A percentile compares a stretch with the other conserved stretches of the same genome.
phyloP scores from a whole-genome alignment of 768 basidiomycete species.

The Leucocoprinus leucothites region DNA sequence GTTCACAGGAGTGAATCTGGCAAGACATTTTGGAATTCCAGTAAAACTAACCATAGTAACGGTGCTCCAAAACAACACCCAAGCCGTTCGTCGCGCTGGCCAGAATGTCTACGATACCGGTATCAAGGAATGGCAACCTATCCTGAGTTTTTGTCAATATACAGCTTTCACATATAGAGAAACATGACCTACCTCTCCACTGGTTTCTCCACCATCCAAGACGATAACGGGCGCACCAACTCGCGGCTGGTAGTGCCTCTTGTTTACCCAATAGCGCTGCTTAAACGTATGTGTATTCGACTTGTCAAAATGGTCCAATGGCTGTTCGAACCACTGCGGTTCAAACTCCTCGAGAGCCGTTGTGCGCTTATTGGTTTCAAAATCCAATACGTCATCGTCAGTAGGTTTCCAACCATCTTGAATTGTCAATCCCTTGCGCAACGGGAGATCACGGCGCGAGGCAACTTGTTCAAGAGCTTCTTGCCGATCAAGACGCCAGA shows the following conservation, averaged over 20 bases:
- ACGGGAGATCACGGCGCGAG: constrained; percentile 16
- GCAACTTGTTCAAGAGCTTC: constrained; percentile 19
- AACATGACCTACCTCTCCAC: constrained; percentile 55
- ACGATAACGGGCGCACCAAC: constrained; percentile 82
- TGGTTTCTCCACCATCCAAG: constrained; percentile 92
- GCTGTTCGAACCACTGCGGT: constrained; percentile 76
- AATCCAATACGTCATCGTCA: not conserved
- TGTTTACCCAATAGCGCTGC: constrained; percentile 93
- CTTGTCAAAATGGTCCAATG: constrained; percentile 75
- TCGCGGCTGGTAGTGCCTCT: constrained; percentile 70
- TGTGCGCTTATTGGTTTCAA: not conserved
- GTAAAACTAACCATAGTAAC: constrained; percentile 70
- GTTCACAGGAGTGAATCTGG: not conserved
- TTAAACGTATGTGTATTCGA: constrained; percentile 59
- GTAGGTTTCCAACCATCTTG: constrained; percentile 19
- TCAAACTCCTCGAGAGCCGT: constrained; percentile 37
- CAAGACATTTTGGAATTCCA: not conserved
- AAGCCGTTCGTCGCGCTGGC: constrained; percentile 83
- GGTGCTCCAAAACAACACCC: constrained; percentile 88
- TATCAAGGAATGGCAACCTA: constrained; percentile 61
- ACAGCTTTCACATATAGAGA: not conserved
- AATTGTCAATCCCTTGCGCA: constrained; percentile 17
- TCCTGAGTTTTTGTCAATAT: constrained; percentile 24
- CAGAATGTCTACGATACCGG: constrained; percentile 85
- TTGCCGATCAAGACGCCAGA: constrained; percentile 49